phyloP scores from a whole-genome alignment of 1,139 yeast genomes.

The Lizanozyma gosingica region DNA sequence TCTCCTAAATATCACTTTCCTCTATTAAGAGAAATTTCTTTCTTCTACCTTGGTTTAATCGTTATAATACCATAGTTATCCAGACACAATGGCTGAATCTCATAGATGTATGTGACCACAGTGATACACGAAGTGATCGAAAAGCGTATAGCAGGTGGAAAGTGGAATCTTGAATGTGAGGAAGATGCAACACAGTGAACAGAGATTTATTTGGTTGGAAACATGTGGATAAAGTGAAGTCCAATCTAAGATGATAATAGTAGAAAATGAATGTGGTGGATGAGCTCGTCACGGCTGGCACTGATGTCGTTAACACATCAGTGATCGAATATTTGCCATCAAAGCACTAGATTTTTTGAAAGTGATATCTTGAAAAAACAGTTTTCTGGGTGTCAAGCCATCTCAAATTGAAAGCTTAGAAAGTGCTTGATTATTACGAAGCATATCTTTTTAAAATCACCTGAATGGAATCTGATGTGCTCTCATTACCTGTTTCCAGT shows the following conservation, averaged over 20 bases:
- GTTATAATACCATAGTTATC: neutral
- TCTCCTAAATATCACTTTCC: neutral
- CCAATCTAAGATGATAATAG: too few species aligned
- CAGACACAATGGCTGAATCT: constrained; percentile 79
- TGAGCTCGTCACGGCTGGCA: neutral
- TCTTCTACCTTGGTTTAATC: neutral
- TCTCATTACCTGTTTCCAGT: too few species aligned
- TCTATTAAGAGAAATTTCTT: neutral
- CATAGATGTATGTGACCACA: constrained; percentile 73
- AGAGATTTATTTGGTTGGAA: too few species aligned
- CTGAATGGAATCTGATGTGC: too few species aligned
- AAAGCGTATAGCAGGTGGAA: constrained; percentile 1
- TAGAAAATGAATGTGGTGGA: neutral
- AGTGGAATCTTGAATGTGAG: too few species aligned
- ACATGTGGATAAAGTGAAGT: too few species aligned
- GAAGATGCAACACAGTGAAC: too few species aligned
- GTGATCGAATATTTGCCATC: neutral
- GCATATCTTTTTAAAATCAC: too few species aligned
- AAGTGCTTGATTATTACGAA: too few species aligned
- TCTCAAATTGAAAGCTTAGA: too few species aligned
- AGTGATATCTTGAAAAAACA: neutral
- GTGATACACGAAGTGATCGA: neutral
- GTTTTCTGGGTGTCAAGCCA: neutral
- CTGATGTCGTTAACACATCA: too few species aligned
- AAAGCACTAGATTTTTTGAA: constrained; percentile 1